Conservation (phyloP, 2,329 filamentous ascomycete genomes). For the Botrytis byssoidea region DNA sequence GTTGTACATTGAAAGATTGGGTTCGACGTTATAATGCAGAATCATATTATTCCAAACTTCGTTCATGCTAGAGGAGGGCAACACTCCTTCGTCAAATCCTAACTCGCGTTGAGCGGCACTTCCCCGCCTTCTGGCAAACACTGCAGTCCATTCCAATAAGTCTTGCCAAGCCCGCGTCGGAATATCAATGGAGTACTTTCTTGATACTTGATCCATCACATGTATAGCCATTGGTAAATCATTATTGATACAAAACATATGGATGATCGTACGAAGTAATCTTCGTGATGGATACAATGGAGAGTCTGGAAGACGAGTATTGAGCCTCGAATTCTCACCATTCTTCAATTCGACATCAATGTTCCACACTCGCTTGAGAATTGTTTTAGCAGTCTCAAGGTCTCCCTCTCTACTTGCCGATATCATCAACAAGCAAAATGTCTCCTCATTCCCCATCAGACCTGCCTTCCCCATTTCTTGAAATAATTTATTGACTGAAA, state of each 20-base stretch:
- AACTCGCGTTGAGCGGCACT: background rate
- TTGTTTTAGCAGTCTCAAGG: constrained; percentile 45
- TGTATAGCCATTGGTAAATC: constrained; percentile 58
- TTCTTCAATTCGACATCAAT: constrained; percentile 39
- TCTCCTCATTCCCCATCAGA: constrained; percentile 49
- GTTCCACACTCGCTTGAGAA: constrained; percentile 54
- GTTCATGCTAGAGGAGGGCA: constrained; percentile 29
- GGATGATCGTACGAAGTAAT: constrained; percentile 65
- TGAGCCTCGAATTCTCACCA: constrained; percentile 28
- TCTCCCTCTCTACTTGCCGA: constrained; percentile 54
- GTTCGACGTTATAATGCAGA: constrained; percentile 36
- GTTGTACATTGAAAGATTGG: constrained; percentile 35
- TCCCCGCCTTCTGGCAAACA: constrained; percentile 44
- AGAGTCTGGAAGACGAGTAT: constrained; percentile 46
- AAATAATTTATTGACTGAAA: constrained; percentile 41
- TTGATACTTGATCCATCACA: constrained; percentile 62
- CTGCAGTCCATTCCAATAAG: constrained; percentile 65
- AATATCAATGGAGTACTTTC: constrained; percentile 57
- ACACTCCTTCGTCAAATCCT: constrained; percentile 22
- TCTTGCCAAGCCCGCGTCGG: constrained; percentile 60
- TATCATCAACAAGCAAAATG: constrained; percentile 53
- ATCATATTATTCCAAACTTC: constrained; percentile 36
- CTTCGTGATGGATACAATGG: constrained; percentile 56
- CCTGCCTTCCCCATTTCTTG: constrained; percentile 48
- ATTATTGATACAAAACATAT: constrained; percentile 65